Percentiles rank a stretch among this genome's conserved stretches.
phyloP scores from a whole-genome alignment of 345 rosid genomes.

The Carallia brachiata region DNA sequence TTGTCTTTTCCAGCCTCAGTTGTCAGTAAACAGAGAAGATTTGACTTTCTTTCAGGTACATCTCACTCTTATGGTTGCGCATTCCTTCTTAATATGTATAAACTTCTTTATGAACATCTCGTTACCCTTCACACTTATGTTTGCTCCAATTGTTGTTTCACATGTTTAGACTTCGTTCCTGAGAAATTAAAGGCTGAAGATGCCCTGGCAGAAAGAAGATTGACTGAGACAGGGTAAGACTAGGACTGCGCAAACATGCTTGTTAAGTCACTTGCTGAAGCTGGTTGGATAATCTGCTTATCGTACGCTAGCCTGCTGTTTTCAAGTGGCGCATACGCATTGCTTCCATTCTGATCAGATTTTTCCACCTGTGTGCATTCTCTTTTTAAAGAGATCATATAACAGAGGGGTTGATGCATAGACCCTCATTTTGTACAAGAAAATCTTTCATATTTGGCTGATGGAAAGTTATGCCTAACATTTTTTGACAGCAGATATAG shows the following conservation, averaged over 20 bases:
- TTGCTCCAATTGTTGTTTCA: neutral
- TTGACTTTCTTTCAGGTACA: conserved; percentile 83
- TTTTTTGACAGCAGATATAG: too few species aligned
- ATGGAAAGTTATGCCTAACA: neutral
- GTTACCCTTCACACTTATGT: neutral
- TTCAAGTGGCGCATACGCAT: neutral
- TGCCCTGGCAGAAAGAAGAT: conserved; percentile 50
- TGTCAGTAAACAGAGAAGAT: conserved; percentile 50
- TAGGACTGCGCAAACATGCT: conserved; percentile 16
- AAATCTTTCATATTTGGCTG: neutral
- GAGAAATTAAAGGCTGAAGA: conserved; percentile 60
- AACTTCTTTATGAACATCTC: neutral
- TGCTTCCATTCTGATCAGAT: neutral
- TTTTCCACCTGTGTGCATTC: neutral
- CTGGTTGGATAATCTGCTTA: neutral
- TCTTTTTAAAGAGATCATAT: neutral
- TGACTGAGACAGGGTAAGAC: conserved; percentile 27
- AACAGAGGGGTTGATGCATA: neutral
- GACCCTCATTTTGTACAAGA: neutral
- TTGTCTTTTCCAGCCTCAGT: conserved; percentile 52
- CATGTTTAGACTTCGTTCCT: conserved; percentile 65
- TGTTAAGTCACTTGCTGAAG: conserved; percentile 8
- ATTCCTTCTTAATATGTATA: neutral
- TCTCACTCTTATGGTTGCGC: neutral
- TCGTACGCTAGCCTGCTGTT: neutral